Base-by-base conservation (phyloP, 768 basidiomycete genomes). In the Podaxis sp. region DNA sequence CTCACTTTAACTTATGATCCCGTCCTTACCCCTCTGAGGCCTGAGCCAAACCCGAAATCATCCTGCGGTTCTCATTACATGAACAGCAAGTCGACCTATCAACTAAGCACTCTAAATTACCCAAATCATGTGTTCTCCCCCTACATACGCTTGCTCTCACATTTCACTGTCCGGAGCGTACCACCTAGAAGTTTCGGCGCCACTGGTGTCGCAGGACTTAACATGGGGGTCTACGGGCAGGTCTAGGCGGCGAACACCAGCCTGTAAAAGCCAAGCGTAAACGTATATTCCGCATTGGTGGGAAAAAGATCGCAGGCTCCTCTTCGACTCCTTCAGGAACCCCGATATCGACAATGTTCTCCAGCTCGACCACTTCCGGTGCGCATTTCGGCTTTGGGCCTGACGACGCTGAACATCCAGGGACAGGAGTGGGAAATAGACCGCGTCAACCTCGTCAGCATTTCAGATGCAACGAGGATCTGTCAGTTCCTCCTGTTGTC, bases 91-190 rank as follows among this genome's bases (percentile, higher is more conserved):
- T 87, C 89, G 4, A 81, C 96, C 24, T 92, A 90, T 60, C 93
- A 96, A 65, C 79, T 98, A 9, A 89, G 93, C 17, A 92, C 91
- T 3, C 85, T 99, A 52, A 88, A 86, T 22, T 83, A 89, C 67
- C 95, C 94, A 1, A 94, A 97, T 69, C 96, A 97, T 70, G 99
- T 96, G 0, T 79, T 99, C 2, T 94, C 92, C 0, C 96, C 96
- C 0, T 98, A 96, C 74, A 97, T 95, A 5, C 87, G 94, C 59
- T 88, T 89, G 13, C 81, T 95, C 30, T 89, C 91, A 64, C 95
- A 97, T 74, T 96, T 96, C 73, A 93, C 95, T 1, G 94, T 97
- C 12, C 85, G 95, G 33, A 93, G 92, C 63, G 92, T 89, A 24
- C 95, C 94, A 0, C 91, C 88, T 22, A 78, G 85, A 36, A 69